Conservation (phyloP, 176 grass and related monocot species). For the Canna indica region DNA sequence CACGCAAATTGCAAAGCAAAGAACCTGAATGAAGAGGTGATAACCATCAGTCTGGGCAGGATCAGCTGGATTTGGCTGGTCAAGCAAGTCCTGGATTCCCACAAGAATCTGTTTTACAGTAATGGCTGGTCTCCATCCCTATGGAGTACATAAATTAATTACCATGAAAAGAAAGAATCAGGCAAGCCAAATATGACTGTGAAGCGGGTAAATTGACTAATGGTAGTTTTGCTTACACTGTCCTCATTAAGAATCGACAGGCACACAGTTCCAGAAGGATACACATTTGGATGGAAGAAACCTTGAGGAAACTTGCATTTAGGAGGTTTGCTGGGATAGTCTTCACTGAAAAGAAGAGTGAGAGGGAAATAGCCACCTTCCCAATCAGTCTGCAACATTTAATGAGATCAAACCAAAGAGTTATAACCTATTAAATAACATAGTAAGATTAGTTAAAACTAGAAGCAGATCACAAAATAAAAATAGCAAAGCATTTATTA, state of each 20-base stretch:
- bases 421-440: no score
- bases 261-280: slow-evolving; percentile 83
- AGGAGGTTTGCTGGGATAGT: slow-evolving; percentile 73
- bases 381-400: slow-evolving; percentile 61
- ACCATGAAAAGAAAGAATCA: not conserved
- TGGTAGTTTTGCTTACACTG: slow-evolving; percentile 33
- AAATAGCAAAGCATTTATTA: not conserved
- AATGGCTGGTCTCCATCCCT: slow-evolving; percentile 87
- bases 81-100: slow-evolving; percentile 88
- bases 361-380: slow-evolving; percentile 67
- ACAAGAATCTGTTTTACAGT: slow-evolving; percentile 83
- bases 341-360: slow-evolving; percentile 71
- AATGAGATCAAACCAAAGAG: not conserved
- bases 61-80: slow-evolving; percentile 75
- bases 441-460: not conserved
- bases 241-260: slow-evolving; percentile 85
- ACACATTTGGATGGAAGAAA: slow-evolving; percentile 93
- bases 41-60: slow-evolving; percentile 82
- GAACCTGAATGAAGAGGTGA: slow-evolving; percentile 70
- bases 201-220: not conserved
- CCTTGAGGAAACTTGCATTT: slow-evolving; percentile 79
- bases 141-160: slow-evolving; percentile 18
- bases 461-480: not conserved
- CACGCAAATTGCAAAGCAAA: not conserved
- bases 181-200: not conserved